A percentile compares a stretch with the other conserved stretches of the same genome.
Conservation (phyloP, 306 rosid genomes). For the Citrullus mucosospermus region DNA sequence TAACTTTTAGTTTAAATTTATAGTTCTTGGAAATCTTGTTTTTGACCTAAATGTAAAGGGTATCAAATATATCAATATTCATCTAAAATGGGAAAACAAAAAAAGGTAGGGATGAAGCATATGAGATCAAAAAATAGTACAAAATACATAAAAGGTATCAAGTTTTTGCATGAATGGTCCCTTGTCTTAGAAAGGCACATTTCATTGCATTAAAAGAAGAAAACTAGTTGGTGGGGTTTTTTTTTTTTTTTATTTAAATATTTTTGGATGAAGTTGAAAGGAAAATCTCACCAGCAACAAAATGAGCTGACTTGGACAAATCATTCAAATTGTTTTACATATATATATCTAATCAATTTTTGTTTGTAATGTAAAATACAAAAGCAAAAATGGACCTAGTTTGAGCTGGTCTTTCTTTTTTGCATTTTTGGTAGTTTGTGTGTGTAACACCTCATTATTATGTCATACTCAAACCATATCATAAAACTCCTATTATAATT, state of each 20-base stretch:
- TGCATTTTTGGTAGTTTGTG: neutral
- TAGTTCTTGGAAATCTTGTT: neutral
- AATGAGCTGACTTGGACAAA: slow-evolving; percentile 14
- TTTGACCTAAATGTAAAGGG: neutral
- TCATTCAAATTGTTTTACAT: neutral
- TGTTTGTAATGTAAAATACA: neutral
- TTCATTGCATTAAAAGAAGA: slow-evolving; percentile 72
- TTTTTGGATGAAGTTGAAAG: slow-evolving; percentile 22
- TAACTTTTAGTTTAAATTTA: too few species aligned
- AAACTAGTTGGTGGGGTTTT: slow-evolving; percentile 29
- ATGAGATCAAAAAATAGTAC: slow-evolving; percentile 11
- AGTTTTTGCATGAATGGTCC: slow-evolving; percentile 21
- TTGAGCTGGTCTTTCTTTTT: neutral
- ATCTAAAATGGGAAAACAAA: neutral
- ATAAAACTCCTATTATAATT: too few species aligned
- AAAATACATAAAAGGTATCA: slow-evolving; percentile 13
- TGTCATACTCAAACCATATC: too few species aligned
- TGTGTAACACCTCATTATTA: neutral
- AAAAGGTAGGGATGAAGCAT: neutral
- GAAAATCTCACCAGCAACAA: slow-evolving; percentile 21
- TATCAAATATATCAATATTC: neutral
- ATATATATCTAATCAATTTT: neutral
- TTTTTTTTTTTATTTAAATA: neutral
- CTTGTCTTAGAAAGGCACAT: slow-evolving; percentile 31
- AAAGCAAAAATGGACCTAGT: neutral